Conservation (phyloP, 306 rosid genomes). For the Pyrus communis region DNA sequence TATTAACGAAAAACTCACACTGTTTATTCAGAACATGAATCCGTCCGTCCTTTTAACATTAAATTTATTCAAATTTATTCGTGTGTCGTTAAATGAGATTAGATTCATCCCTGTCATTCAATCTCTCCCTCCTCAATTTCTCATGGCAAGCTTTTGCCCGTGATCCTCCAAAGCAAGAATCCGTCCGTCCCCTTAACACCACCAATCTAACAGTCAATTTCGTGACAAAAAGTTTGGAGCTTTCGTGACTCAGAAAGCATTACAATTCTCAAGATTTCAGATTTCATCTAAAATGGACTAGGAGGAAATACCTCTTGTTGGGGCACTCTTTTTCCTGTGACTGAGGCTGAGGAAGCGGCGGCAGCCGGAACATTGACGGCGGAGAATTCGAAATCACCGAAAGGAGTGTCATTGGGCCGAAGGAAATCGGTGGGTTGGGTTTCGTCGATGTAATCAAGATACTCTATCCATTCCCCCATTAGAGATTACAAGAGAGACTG, state of each 20-base stretch:
- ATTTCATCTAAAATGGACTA: neutral
- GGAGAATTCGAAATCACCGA: conserved; percentile 38
- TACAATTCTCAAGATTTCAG: neutral
- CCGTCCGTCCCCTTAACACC: conserved; percentile 40
- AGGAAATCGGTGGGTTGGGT: conserved; percentile 44
- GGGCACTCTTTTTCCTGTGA: conserved; percentile 30
- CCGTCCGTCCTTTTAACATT: conserved; percentile 38
- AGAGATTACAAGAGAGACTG: neutral
- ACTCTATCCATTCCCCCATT: conserved; percentile 40
- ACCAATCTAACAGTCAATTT: neutral
- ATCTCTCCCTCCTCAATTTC: conserved; percentile 73
- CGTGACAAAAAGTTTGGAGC: neutral
- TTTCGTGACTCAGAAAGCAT: neutral
- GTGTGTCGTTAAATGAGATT: neutral
- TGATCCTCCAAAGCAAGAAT: conserved; percentile 41
- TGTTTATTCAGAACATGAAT: conserved; percentile 23
- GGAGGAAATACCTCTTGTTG: conserved; percentile 53
- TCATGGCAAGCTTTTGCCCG: conserved; percentile 84
- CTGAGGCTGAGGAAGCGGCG: neutral
- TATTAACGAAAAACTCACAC: too few species aligned
- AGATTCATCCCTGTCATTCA: conserved; percentile 70
- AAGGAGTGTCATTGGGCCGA: conserved; percentile 42
- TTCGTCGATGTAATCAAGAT: conserved; percentile 47
- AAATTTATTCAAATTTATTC: too few species aligned
- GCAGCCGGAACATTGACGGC: conserved; percentile 28